Evolutionary conservation across 2,329 filamentous ascomycete genomes (phyloP), one percentile per base, ranked within the genome.

Genomic region (Fusarium sp.): DNA sequence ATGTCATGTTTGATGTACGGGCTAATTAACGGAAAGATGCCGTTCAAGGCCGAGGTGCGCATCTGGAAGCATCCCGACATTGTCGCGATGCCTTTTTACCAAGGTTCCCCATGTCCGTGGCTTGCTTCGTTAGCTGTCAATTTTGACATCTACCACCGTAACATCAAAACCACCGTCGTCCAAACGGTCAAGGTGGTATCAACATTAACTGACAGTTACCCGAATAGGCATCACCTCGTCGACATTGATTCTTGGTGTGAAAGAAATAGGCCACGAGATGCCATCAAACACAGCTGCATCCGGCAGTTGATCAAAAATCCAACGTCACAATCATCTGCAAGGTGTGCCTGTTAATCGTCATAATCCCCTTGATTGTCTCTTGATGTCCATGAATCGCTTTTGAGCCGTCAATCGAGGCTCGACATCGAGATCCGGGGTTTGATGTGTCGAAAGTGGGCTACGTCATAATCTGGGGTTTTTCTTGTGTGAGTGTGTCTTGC

Each of bases 381-480:
- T 71, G 67, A 68, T 64, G 65, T 72, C 59, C 41, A 70, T 56
- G 45, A 54, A 56, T 20, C 52, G 34, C 50, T 48, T 37, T 66
- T 52, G 52, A 60, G 34, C 64, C 57, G 18, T 63, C 64, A 64
- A 59, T 52, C 60, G 35, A 50, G 48, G 27, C 52, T 39, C 57
- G 48, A 50, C 70, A 77, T 77, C 73, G 68, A 77, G 75, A 77
- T 77, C 73, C 50, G 60, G 64, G 68, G 66, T 70, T 70, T 39
- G 11, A 48, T 32, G n/a, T 27, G 20, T n/a, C 18, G 52, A 27
- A 10, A 32, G 45, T 27, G 58, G 14, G 50, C 73, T 76, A 77
- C 75, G 75, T 77, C 75, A 77, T 77, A 71, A 58, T 73, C 75
- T 48, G 73, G 75, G 75, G 75, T 54, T 54, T 54, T 61, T 48